These are phyloP conservation scores for Malus hybrid DNA, from an alignment of 331 rosid genomes.

Conservation along the genomic window DNA sequence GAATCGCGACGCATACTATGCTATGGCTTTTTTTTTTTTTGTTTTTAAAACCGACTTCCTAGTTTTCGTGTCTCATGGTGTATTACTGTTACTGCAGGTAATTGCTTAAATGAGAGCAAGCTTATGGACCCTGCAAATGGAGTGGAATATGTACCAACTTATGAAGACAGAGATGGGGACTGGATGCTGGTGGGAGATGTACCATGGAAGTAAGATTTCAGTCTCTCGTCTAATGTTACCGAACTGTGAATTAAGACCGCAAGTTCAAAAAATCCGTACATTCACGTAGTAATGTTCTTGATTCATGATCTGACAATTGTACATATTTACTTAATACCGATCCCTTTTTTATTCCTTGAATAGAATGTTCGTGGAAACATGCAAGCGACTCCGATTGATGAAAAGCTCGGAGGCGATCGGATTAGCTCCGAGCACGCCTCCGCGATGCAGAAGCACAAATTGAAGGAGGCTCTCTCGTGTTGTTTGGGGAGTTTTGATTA, in stretches of 20 bases:
- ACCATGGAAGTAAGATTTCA: constrained; percentile 61
- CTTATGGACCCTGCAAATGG: constrained; percentile 42
- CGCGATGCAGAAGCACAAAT: constrained; percentile 22
- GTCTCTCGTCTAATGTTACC: not conserved
- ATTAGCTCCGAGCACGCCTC: constrained; percentile 31
- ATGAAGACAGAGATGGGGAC: constrained; percentile 77
- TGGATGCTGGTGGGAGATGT: constrained; percentile 96
- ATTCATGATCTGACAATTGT: not conserved
- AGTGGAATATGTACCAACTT: constrained; percentile 57
- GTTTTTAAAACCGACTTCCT: no score
- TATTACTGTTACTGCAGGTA: constrained; percentile 24
- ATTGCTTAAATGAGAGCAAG: constrained; percentile 44
- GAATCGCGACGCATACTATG: no score
- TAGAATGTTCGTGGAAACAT: constrained; percentile 73
- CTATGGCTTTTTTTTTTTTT: no score
- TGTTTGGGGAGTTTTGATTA: constrained; percentile 2
- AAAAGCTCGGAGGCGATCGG: constrained; percentile 53
- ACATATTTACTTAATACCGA: not conserved
- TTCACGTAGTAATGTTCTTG: no score
- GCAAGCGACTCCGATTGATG: constrained; percentile 61
- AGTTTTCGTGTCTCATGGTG: no score
- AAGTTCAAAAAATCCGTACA: no score
- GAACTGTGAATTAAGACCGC: not conserved
- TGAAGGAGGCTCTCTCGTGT: constrained; percentile 8
- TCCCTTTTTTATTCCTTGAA: not conserved